Conservation (phyloP, 345 rosid genomes). For the Turnera subulata region DNA sequence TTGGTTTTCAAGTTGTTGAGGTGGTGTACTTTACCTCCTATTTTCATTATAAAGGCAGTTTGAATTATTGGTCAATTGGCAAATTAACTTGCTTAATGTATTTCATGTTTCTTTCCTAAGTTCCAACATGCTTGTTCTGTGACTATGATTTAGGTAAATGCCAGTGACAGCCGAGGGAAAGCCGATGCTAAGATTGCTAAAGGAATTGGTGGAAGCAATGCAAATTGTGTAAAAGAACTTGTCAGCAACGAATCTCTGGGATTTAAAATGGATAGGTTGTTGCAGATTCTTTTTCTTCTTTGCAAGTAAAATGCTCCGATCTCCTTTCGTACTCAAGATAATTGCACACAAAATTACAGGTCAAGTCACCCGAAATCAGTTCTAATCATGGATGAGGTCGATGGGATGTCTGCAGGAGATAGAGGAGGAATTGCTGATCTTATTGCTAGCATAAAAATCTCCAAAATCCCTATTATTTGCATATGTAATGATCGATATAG, state of each 20-base stretch:
- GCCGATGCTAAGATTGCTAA: conserved; percentile 71
- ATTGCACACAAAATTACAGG: conserved; percentile 37
- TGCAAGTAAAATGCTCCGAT: no score
- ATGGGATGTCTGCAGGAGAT: conserved; percentile 99
- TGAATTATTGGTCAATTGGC: no score
- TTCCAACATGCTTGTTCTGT: background rate
- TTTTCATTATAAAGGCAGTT: no score
- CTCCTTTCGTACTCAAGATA: background rate
- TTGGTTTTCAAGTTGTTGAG: conserved; percentile 93
- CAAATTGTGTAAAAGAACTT: conserved; percentile 90
- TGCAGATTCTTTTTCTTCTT: no score
- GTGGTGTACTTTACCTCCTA: conserved; percentile 39
- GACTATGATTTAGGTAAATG: conserved; percentile 61
- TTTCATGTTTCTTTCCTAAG: background rate
- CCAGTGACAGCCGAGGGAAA: conserved; percentile 98
- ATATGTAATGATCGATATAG: conserved; percentile 97
- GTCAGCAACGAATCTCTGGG: conserved; percentile 86
- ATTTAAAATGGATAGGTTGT: conserved; percentile 56
- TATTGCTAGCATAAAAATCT: conserved; percentile 90
- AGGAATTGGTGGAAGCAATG: conserved; percentile 96
- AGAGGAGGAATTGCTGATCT: conserved; percentile 98
- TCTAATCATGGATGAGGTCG: conserved; percentile 98
- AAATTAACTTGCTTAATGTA: no score
- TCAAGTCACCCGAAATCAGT: conserved; percentile 71
- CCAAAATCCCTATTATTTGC: conserved; percentile 93